Evolutionary conservation across 257 asterid species (phyloP).

Genomic region (Vinca minor): DNA sequence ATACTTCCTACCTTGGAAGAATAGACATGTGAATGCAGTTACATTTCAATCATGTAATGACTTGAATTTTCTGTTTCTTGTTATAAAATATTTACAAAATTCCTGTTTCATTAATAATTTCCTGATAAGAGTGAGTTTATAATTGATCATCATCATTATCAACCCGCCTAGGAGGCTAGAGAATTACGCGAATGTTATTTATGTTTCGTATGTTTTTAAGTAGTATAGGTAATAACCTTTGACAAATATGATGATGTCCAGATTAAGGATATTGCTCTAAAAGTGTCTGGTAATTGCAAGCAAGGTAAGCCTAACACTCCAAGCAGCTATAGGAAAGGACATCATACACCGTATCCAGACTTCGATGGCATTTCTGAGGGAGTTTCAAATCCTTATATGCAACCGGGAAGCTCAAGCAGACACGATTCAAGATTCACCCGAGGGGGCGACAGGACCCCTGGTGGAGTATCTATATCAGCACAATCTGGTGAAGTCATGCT

Average conservation of each 20-base stretch:
- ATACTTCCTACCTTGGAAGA: not conserved
- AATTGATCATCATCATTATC: not conserved
- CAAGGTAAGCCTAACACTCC: slow-evolving; percentile 48
- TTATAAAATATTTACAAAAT: too few relatives aligned
- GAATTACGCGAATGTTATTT: not conserved
- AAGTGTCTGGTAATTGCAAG: slow-evolving; percentile 64
- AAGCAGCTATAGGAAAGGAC: slow-evolving; percentile 48
- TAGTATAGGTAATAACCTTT: not conserved
- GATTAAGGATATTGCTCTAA: slow-evolving; percentile 93
- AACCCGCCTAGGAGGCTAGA: not conserved
- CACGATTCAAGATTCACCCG: slow-evolving; percentile 39
- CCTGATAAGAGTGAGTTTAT: too few relatives aligned
- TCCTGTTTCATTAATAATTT: not conserved
- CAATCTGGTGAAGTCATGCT: slow-evolving; percentile 42
- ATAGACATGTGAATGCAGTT: too few relatives aligned
- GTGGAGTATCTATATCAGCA: slow-evolving; percentile 36
- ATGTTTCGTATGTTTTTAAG: not conserved
- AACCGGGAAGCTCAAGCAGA: slow-evolving; percentile 32
- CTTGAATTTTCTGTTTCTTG: too few relatives aligned
- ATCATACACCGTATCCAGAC: slow-evolving; percentile 49
- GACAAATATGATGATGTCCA: slow-evolving; percentile 20
- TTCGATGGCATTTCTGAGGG: slow-evolving; percentile 63
- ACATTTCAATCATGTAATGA: too few relatives aligned
- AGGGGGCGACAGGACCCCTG: slow-evolving; percentile 30
- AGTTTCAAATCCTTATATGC: slow-evolving; percentile 45